phyloP scores from a whole-genome alignment of 2,329 filamentous ascomycete genomes.

The Colletotrichum abscissum region DNA sequence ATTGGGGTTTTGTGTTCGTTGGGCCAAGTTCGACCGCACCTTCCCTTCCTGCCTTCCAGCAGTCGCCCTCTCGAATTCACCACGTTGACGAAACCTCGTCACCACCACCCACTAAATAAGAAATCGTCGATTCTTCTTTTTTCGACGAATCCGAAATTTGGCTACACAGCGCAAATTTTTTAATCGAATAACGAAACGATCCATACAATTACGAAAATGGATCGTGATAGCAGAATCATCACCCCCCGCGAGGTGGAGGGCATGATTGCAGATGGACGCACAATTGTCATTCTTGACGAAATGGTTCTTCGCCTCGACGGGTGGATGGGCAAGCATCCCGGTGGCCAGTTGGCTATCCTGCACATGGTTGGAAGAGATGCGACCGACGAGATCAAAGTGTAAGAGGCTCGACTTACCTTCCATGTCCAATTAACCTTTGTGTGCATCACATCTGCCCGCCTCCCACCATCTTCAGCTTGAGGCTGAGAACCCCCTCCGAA shows the following conservation, averaged over 20 bases:
- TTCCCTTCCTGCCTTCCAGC: neutral
- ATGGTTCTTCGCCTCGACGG: conserved; percentile 64
- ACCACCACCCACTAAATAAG: neutral
- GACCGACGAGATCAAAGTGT: conserved; percentile 69
- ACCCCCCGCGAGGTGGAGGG: conserved; percentile 58
- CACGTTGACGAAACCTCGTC: neutral
- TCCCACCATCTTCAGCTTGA: neutral
- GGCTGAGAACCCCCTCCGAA: neutral
- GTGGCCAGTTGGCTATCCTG: conserved; percentile 67
- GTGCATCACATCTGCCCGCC: neutral
- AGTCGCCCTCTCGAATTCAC: neutral
- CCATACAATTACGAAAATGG: conserved; percentile 40
- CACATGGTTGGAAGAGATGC: conserved; percentile 72
- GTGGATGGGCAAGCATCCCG: conserved; percentile 70
- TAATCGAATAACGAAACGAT: neutral
- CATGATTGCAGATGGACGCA: conserved; percentile 65
- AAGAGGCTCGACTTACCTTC: conserved; percentile 41
- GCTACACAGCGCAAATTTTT: neutral
- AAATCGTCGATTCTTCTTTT: neutral
- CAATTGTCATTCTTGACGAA: conserved; percentile 67
- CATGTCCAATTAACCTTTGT: neutral
- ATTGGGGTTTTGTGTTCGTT: neutral
- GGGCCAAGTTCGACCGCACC: neutral
- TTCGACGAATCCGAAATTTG: neutral
- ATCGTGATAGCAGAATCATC: conserved; percentile 54